Base-by-base conservation (phyloP, 1,139 yeast genomes). In the Suzukiozyma palmioleophila region DNA sequence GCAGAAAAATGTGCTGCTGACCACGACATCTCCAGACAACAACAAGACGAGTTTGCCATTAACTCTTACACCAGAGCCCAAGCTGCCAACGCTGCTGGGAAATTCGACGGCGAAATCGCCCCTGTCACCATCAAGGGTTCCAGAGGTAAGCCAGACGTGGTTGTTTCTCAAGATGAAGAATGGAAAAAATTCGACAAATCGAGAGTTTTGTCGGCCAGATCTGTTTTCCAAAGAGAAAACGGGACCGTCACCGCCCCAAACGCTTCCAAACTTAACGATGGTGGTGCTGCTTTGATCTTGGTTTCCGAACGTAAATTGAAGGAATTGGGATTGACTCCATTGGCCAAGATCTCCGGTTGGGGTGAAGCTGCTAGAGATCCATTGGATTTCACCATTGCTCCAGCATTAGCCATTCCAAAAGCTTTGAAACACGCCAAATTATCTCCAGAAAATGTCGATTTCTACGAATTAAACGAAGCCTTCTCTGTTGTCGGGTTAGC, bases 311-410 rank as follows among this genome's bases (percentile, higher is more conserved):
- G 71, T 48, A 88, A 88, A 70, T 75, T 88, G 55, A 77, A 80
- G 62, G 95, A 90, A 73, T 77, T 89, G 52, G 84, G 85, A 34
- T 71, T 92, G 58, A 86, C 74, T 59, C 97, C 98, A 49, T 66
- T 92, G 50, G 97, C 96, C 46, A 79, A 80, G 63, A 82, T 92
- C 54, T 59, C 77, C 42, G 96, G 96, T 46, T 90, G 96, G 96
- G 97, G 96, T 66, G 98, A 92, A 64, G 97, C 97, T 56, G 97
- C 95, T 41, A 89, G 89, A 60, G 81, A 80, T 37, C 97, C 98
- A 50, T 78, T 83, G 54, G 94, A 88, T 68, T 92, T 90, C 75
- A 90, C 97, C 43, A 84, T 92, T 64, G 88, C 97, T 25, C 98
- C 98, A 51, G 70, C 95, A 33, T 72, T 87, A 57, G 96, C 97